Conservation (phyloP, 2,329 filamentous ascomycete species). For the Cryphonectria japonica region DNA sequence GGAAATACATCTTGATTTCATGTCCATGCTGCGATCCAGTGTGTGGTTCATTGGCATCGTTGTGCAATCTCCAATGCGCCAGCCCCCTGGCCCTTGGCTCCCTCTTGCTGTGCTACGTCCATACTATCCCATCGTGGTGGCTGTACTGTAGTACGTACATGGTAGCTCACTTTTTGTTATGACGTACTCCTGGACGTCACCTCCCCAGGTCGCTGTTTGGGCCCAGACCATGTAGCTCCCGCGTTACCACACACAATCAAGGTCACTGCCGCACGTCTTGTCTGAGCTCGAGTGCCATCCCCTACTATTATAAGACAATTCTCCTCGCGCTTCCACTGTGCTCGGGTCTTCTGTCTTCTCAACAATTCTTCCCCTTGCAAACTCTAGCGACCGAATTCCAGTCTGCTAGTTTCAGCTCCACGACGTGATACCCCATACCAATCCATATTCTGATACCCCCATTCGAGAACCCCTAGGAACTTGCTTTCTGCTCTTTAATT, state of each 20-base stretch:
- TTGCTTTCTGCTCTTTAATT: no score
- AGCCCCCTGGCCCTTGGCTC: conserved; percentile 4
- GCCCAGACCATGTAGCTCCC: conserved; percentile 6
- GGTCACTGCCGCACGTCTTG: conserved; percentile 12
- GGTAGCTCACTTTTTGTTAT: conserved; percentile 11
- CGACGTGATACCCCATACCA: conserved; percentile 22
- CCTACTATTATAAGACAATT: conserved; percentile 26
- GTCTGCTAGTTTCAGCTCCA: not conserved
- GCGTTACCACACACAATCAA: not conserved
- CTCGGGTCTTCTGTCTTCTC: not conserved
- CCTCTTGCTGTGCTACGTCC: conserved; percentile 4
- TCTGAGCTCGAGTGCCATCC: not conserved
- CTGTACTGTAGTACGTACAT: conserved; percentile 9
- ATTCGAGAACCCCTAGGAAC: not conserved
- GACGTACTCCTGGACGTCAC: conserved; percentile 29
- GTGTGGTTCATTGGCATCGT: conserved; percentile 22
- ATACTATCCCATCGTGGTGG: conserved; percentile 21
- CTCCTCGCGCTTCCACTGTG: not conserved
- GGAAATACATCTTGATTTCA: not conserved
- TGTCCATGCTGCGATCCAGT: not conserved
- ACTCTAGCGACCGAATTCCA: not conserved
- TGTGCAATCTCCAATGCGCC: conserved; percentile 18
- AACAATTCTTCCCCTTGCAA: conserved; percentile 4
- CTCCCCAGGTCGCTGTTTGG: conserved; percentile 5
- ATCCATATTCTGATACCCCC: conserved; percentile 20